Conservation (phyloP, 2,329 filamentous ascomycete species). For the Taxawa tesnikishii region DNA sequence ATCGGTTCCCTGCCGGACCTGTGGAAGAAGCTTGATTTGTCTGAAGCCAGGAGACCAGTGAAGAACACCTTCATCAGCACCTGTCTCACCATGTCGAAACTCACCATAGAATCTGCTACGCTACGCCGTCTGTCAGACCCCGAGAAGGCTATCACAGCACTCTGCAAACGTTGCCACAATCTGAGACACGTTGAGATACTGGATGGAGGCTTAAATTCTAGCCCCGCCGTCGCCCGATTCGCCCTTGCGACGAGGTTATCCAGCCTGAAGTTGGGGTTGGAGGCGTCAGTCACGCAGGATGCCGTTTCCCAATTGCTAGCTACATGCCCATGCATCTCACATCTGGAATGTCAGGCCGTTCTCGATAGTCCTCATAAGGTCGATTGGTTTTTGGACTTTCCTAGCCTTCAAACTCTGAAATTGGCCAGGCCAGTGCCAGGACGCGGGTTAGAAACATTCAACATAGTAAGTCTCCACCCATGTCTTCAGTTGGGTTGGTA, state of each 20-base stretch:
- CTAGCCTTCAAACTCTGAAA: constrained; percentile 1
- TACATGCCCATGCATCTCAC: not conserved
- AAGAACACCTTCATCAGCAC: constrained; percentile 27
- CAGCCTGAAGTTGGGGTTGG: constrained; percentile 2
- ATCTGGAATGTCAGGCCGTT: constrained; percentile 1
- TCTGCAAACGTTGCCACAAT: constrained; percentile 23
- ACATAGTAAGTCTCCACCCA: constrained; percentile 1
- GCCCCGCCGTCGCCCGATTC: not conserved
- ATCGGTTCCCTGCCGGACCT: constrained; percentile 33
- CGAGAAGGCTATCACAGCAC: constrained; percentile 24
- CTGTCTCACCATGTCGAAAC: constrained; percentile 27
- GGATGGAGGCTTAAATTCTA: constrained; percentile 3
- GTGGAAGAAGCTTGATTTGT: constrained; percentile 44
- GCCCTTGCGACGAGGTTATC: constrained; percentile 6
- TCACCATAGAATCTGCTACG: constrained; percentile 21
- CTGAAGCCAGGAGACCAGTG: constrained; percentile 28
- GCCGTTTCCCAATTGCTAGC: not conserved
- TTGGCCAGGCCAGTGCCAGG: constrained; percentile 2
- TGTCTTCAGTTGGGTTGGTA: not conserved
- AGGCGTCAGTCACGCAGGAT: constrained; percentile 1
- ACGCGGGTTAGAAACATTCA: constrained; percentile 1
- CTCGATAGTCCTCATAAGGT: constrained; percentile 3
- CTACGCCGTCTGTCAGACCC: constrained; percentile 25
- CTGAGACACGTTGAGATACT: constrained; percentile 21
- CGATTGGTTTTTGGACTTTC: not conserved